A percentile compares a stretch with the other conserved stretches of the same genome.
Conservation (phyloP, 2,329 filamentous ascomycete genomes). For the Hymenoscyphus scutula region DNA sequence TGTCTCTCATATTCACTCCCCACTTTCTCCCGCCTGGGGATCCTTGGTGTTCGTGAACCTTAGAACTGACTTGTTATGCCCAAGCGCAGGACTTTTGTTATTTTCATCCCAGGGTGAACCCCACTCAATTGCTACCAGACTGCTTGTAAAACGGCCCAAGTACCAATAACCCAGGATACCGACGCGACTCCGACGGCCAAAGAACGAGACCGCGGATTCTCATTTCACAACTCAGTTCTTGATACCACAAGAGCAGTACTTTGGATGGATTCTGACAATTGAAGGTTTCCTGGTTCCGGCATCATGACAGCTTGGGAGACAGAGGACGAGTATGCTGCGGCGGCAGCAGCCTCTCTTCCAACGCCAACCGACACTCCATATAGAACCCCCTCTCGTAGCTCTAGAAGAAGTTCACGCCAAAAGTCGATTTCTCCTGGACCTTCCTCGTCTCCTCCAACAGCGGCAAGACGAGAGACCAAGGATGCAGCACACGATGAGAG, state of each 20-base stretch:
- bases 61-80: constrained; percentile 28
- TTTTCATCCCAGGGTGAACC: constrained; percentile 14
- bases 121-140: constrained; percentile 18
- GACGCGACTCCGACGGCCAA: constrained; percentile 13
- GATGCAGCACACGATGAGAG: constrained; percentile 64
- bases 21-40: constrained; percentile 16
- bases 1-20: constrained; percentile 1
- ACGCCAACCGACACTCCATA: constrained; percentile 72
- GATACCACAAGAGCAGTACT: constrained; percentile 9
- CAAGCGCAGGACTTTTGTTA: constrained; percentile 21
- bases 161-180: constrained; percentile 17
- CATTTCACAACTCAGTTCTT: not conserved
- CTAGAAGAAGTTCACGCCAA: constrained; percentile 42
- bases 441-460: constrained; percentile 57
- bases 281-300: constrained; percentile 10
- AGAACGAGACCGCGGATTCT: not conserved
- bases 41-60: constrained; percentile 21
- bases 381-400: constrained; percentile 60
- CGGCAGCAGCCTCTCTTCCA: constrained; percentile 60
- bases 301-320: constrained; percentile 60
- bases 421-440: constrained; percentile 64
- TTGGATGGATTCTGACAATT: constrained; percentile 1
- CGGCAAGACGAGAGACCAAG: constrained; percentile 46
- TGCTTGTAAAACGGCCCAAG: constrained; percentile 17
- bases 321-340: constrained; percentile 58